These are phyloP conservation scores for Solanum hybrid DNA, from an alignment of 305 asterid genomes.

Conservation along the genomic window DNA sequence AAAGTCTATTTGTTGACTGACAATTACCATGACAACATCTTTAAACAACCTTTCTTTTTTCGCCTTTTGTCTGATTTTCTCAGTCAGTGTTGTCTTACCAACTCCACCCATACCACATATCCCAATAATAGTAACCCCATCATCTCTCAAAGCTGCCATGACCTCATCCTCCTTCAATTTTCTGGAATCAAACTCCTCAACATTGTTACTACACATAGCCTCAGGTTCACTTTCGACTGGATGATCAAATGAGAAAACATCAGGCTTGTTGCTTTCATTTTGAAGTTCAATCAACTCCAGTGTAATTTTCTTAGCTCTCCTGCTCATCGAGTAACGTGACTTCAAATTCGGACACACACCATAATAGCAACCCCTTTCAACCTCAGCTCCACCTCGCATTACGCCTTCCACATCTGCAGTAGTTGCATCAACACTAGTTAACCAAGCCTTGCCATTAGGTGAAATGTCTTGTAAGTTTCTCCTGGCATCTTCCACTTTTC, in stretches of 20 bases:
- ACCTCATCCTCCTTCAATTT: background rate
- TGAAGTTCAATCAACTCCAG: background rate
- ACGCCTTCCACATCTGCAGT: background rate
- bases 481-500: background rate
- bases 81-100: background rate
- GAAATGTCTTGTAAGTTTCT: background rate
- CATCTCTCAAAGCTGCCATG: background rate
- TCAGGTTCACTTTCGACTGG: background rate
- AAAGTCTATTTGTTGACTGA: background rate
- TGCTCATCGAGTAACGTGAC: background rate
- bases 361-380: background rate
- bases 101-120: background rate
- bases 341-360: background rate
- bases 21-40: background rate
- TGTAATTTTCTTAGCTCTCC: background rate
- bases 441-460: background rate
- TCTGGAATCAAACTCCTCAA: background rate
- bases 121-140: background rate
- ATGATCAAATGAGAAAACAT: background rate
- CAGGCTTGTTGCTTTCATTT: background rate
- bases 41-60: background rate
- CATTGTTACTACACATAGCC: background rate
- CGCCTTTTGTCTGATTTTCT: background rate
- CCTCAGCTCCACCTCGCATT: background rate
- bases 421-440: background rate